Conservation (phyloP, 2,329 filamentous ascomycete genomes). For the Neopestalotiopsis clavispora region DNA sequence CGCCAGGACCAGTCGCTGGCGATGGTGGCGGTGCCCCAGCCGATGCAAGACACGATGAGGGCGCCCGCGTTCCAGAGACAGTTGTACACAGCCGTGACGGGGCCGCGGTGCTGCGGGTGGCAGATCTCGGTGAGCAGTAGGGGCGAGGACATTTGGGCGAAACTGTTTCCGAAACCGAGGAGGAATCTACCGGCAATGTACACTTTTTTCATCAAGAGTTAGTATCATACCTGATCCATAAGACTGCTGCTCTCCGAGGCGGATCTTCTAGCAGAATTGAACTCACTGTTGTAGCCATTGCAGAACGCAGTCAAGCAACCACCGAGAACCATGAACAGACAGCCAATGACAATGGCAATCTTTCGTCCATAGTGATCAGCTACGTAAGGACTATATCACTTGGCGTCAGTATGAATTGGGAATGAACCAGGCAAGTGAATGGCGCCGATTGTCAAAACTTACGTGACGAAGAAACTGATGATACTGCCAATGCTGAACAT, state of each 20-base stretch:
- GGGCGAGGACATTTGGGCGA: conserved; percentile 56
- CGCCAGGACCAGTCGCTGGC: conserved; percentile 69
- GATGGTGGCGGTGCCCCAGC: conserved; percentile 66
- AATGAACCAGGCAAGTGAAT: background rate
- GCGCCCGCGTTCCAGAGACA: conserved; percentile 54
- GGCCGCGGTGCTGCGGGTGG: conserved; percentile 59
- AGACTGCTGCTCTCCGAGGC: background rate
- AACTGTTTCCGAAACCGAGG: conserved; percentile 60
- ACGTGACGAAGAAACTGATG: conserved; percentile 42
- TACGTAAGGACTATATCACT: conserved; percentile 44
- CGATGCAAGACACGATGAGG: conserved; percentile 62
- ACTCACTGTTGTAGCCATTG: conserved; percentile 40
- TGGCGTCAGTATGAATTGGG: conserved; percentile 18
- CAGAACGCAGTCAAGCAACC: conserved; percentile 58
- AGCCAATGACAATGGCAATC: conserved; percentile 53
- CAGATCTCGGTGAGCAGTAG: conserved; percentile 57
- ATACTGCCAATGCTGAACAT: conserved; percentile 47
- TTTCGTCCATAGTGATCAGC: conserved; percentile 53
- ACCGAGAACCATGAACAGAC: conserved; percentile 56
- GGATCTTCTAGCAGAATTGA: background rate
- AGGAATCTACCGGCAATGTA: conserved; percentile 64
- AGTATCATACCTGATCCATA: background rate
- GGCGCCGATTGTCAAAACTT: conserved; percentile 16
- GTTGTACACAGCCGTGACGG: conserved; percentile 59
- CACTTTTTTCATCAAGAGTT: background rate